phyloP scores from a whole-genome alignment of 768 basidiomycete species.

The Boletus fagicola region DNA sequence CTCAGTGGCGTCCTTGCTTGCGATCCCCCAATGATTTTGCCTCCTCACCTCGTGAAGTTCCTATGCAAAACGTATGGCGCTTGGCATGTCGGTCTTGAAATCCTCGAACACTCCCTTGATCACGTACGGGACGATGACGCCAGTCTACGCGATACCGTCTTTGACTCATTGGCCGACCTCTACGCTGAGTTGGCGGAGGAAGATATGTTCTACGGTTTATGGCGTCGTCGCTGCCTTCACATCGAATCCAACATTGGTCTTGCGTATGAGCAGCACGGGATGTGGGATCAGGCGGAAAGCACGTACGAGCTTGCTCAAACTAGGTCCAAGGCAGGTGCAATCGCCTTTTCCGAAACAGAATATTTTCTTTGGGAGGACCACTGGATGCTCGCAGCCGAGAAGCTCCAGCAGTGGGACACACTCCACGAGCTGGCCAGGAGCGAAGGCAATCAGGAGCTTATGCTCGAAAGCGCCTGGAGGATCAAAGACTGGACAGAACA shows the following conservation, averaged over 20 bases:
- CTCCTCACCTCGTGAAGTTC: constrained; percentile 94
- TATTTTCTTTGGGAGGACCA: constrained; percentile 99
- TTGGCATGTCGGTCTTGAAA: constrained; percentile 91
- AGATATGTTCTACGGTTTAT: constrained; percentile 95
- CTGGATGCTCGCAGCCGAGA: constrained; percentile 94
- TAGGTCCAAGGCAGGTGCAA: constrained; percentile 73
- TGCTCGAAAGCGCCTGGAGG: constrained; percentile 95
- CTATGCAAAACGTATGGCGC: constrained; percentile 93
- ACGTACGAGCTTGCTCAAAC: constrained; percentile 89
- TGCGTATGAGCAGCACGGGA: constrained; percentile 92
- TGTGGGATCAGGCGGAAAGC: constrained; percentile 91
- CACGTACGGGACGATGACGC: constrained; percentile 77
- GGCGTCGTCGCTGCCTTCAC: constrained; percentile 88
- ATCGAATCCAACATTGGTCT: constrained; percentile 85
- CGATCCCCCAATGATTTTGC: constrained; percentile 81
- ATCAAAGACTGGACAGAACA: constrained; percentile 89
- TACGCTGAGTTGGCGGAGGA: constrained; percentile 97
- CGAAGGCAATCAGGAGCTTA: constrained; percentile 88
- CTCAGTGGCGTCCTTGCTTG: constrained; percentile 85
- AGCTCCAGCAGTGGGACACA: constrained; percentile 97
- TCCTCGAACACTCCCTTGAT: constrained; percentile 79
- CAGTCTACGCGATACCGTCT: constrained; percentile 75
- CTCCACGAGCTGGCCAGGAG: constrained; percentile 85
- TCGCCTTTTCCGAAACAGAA: constrained; percentile 92
- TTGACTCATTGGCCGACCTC: constrained; percentile 89